phyloP scores from a whole-genome alignment of 306 rosid species.

The Sicyos edulis region DNA sequence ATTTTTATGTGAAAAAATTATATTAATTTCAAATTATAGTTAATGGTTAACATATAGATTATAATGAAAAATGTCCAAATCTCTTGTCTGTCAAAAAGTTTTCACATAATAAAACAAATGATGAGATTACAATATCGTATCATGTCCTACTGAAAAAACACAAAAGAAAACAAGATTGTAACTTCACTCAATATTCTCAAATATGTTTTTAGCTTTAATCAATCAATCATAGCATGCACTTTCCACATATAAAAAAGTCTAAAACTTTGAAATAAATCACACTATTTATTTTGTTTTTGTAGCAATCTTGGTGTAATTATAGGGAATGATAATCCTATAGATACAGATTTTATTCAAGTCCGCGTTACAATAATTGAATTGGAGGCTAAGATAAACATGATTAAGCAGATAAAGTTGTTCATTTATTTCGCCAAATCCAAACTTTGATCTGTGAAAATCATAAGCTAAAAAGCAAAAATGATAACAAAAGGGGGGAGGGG shows the following conservation, averaged over 20 bases:
- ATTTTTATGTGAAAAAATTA: neutral
- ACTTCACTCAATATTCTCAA: neutral
- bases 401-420: slow-evolving; percentile 10
- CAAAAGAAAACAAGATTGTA: neutral
- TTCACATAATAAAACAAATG: neutral
- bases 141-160: neutral
- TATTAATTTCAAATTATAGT: neutral
- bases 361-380: slow-evolving; percentile 7
- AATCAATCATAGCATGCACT: neutral
- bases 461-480: neutral
- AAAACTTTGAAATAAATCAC: neutral
- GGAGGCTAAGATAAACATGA: neutral
- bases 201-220: neutral
- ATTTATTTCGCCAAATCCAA: slow-evolving; percentile 15
- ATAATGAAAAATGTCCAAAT: neutral
- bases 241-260: neutral
- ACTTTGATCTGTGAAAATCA: slow-evolving; percentile 11
- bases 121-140: slow-evolving; percentile 3
- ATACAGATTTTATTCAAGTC: neutral
- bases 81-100: neutral
- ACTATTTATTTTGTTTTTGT: neutral
- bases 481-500: neutral
- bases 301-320: slow-evolving; percentile 1
- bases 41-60: neutral
- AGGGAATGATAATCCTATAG: slow-evolving; percentile 1